These are phyloP conservation scores for Osmanthus fragrans DNA, from an alignment of 257 asterid species.

Conservation along the genomic window DNA sequence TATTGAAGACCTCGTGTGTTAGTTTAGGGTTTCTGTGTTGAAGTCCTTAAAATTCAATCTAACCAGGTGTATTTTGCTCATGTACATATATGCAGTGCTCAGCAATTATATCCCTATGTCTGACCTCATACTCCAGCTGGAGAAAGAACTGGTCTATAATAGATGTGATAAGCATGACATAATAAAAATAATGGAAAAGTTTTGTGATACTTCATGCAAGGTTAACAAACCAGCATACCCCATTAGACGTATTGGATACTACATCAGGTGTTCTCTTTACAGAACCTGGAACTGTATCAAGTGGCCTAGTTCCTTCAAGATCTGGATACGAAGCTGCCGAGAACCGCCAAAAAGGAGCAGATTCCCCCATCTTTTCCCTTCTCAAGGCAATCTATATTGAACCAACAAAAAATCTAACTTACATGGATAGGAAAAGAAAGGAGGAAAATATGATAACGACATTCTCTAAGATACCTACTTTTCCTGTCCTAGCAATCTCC, in stretches of 20 bases:
- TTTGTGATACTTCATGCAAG: slow-evolving; percentile 3
- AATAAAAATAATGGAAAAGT: background rate
- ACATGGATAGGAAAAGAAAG: slow-evolving; percentile 12
- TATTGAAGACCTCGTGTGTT: background rate
- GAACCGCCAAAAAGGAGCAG: slow-evolving; percentile 98
- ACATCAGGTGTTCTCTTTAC: slow-evolving; percentile 32
- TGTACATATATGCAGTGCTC: background rate
- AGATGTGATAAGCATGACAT: background rate
- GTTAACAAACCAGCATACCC: slow-evolving; percentile 48
- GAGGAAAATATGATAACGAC: slow-evolving; percentile 1
- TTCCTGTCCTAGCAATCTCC: slow-evolving; percentile 97
- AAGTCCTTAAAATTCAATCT: background rate
- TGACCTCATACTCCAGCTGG: background rate
- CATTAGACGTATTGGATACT: slow-evolving; percentile 55
- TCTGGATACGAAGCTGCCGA: slow-evolving; percentile 99
- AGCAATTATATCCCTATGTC: background rate
- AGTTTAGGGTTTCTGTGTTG: background rate
- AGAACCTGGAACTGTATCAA: slow-evolving; percentile 43
- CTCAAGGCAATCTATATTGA: slow-evolving; percentile 81
- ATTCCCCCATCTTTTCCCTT: slow-evolving; percentile 96
- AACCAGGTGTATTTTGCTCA: background rate
- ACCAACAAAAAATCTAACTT: slow-evolving; percentile 19
- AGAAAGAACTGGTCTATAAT: background rate
- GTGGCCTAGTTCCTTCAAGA: slow-evolving; percentile 64
- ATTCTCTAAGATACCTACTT: slow-evolving; percentile 42